Percentiles rank a stretch among this genome's conserved stretches.
phyloP scores from a whole-genome alignment of 2,329 filamentous ascomycete species.

The Nemania sp. region DNA sequence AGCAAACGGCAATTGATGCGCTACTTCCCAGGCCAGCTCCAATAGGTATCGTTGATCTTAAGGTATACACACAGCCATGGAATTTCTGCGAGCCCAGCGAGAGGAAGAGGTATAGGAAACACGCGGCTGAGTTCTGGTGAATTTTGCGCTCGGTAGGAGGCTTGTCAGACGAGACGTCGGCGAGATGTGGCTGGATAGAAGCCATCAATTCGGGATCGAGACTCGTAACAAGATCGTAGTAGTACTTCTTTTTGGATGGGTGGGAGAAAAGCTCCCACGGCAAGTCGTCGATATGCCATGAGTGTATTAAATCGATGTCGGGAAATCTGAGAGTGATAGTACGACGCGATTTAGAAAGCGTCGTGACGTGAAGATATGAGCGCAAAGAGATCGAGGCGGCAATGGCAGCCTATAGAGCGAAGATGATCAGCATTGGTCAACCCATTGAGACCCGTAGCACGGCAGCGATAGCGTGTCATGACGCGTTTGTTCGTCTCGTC shows the following conservation, averaged over 20 bases:
- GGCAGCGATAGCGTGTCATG: not conserved
- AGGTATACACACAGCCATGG: conserved; percentile 81
- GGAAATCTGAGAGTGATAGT: conserved; percentile 88
- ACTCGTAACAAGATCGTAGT: conserved; percentile 84
- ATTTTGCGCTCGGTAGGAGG: conserved; percentile 78
- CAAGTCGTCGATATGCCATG: conserved; percentile 90
- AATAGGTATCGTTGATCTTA: conserved; percentile 92
- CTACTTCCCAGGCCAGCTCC: conserved; percentile 90
- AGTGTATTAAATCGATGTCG: conserved; percentile 86
- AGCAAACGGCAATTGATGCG: conserved; percentile 89
- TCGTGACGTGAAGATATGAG: conserved; percentile 94
- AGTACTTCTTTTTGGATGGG: conserved; percentile 87
- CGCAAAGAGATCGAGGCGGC: conserved; percentile 92
- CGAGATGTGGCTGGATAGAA: conserved; percentile 79
- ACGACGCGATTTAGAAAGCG: conserved; percentile 86
- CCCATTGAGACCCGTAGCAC: not conserved
- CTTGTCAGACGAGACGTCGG: conserved; percentile 66
- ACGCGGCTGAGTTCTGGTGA: conserved; percentile 77
- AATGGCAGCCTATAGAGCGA: conserved; percentile 70
- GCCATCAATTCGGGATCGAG: conserved; percentile 82
- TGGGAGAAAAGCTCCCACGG: conserved; percentile 84
- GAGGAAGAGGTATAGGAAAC: conserved; percentile 91
- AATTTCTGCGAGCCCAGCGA: conserved; percentile 80
- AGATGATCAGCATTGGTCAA: conserved; percentile 4
- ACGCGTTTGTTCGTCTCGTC: not conserved